Evolutionary conservation across 306 rosid species (phyloP).

Genomic region (Hippophae gyantsensis): DNA sequence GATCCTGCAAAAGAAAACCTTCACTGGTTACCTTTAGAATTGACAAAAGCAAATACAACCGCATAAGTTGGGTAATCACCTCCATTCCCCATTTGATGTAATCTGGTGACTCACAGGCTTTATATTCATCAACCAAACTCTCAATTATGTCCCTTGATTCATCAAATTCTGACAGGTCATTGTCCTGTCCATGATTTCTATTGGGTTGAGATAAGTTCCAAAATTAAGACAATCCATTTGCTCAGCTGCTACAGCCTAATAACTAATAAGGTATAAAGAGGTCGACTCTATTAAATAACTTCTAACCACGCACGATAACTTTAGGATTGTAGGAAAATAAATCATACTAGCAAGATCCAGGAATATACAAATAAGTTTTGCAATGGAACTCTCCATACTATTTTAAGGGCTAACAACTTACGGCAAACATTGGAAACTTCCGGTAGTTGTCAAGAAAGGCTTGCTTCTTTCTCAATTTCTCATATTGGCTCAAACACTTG

Average conservation of each 20-base stretch:
- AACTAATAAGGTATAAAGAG: not conserved
- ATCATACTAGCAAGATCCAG: constrained; percentile 1
- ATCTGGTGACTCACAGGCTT: constrained; percentile 99
- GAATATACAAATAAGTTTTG: constrained; percentile 11
- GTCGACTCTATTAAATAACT: not conserved
- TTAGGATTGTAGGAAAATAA: not conserved
- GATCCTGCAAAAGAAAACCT: constrained; percentile 51
- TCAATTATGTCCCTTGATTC: constrained; percentile 95
- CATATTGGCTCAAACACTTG: constrained; percentile 91
- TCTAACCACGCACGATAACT: not conserved
- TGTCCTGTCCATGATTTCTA: constrained; percentile 59
- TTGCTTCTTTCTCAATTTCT: constrained; percentile 91
- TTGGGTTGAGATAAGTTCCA: constrained; percentile 19
- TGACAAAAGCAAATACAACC: constrained; percentile 15
- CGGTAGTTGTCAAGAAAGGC: constrained; percentile 95
- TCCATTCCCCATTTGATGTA: constrained; percentile 99
- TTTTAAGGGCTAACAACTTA: constrained; percentile 33
- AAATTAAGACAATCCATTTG: constrained; percentile 11
- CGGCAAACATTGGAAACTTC: constrained; percentile 99
- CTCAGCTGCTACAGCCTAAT: not conserved
- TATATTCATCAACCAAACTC: constrained; percentile 92
- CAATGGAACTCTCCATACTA: not conserved
- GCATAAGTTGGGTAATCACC: constrained; percentile 40
- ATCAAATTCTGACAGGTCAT: constrained; percentile 97
- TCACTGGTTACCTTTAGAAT: constrained; percentile 7